A percentile compares a stretch with the other conserved stretches of the same genome.
These are phyloP conservation scores for Penicillium sp. DNA, from an alignment of 2,329 filamentous ascomycete species.

Conservation along the genomic window DNA sequence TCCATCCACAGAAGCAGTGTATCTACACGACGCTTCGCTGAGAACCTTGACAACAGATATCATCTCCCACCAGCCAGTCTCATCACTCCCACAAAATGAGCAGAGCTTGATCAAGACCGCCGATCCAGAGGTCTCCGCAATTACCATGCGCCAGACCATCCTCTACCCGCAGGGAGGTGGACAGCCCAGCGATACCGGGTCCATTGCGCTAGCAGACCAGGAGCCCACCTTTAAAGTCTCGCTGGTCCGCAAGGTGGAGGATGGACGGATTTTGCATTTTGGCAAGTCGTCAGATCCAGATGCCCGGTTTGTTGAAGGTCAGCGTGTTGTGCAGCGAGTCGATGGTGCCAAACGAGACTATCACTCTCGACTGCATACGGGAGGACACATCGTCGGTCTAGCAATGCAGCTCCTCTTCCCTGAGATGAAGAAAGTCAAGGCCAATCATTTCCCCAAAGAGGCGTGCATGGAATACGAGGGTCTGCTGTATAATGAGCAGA, in stretches of 20 bases:
- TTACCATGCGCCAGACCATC: slow-evolving; percentile 30
- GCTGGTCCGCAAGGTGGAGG: slow-evolving; percentile 28
- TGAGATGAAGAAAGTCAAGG: slow-evolving; percentile 32
- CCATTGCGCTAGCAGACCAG: slow-evolving; percentile 15
- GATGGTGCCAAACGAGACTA: slow-evolving; percentile 30
- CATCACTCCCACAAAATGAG: slow-evolving; percentile 25
- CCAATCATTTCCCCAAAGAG: slow-evolving; percentile 33
- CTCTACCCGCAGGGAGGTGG: slow-evolving; percentile 34
- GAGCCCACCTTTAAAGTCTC: slow-evolving; percentile 25
- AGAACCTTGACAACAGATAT: slow-evolving; percentile 24
- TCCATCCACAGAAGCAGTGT: slow-evolving; percentile 26
- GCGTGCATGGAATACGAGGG: slow-evolving; percentile 34
- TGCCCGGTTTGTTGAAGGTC: slow-evolving; percentile 15
- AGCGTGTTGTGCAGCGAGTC: slow-evolving; percentile 26
- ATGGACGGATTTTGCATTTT: slow-evolving; percentile 31
- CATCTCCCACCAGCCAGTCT: slow-evolving; percentile 23
- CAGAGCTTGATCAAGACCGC: slow-evolving; percentile 25
- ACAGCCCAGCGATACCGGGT: slow-evolving; percentile 32
- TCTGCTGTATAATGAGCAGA: slow-evolving; percentile 33
- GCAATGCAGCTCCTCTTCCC: slow-evolving; percentile 31
- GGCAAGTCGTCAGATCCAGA: slow-evolving; percentile 16
- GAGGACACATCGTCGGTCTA: slow-evolving; percentile 33
- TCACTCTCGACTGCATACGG: slow-evolving; percentile 36
- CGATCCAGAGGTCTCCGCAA: slow-evolving; percentile 17
- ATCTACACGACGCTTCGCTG: slow-evolving; percentile 29